phyloP scores from a whole-genome alignment of 2,329 filamentous ascomycete species.

The Neonectria magnoliae region DNA sequence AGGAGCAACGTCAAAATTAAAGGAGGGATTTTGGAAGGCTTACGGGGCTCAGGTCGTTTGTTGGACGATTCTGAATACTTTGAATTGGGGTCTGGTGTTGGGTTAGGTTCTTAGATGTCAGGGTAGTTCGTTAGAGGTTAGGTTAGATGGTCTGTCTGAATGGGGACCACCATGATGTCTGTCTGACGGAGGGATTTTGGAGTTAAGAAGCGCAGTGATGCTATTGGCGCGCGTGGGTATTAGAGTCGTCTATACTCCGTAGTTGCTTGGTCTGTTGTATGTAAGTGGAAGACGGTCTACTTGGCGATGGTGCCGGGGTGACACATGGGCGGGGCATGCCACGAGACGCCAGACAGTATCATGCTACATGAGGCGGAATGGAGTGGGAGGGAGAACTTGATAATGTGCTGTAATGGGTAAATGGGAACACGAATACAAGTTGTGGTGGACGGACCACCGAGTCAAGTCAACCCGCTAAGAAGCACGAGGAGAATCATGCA shows the following conservation, averaged over 20 bases:
- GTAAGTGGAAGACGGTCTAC: no score
- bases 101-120: background rate
- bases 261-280: background rate
- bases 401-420: background rate
- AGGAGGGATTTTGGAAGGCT: background rate
- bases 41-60: background rate
- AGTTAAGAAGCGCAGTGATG: background rate
- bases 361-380: background rate
- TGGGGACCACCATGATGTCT: background rate
- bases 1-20: background rate
- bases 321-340: no score
- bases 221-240: background rate
- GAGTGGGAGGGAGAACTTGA: background rate
- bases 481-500: background rate
- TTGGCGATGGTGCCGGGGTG: no score
- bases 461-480: background rate
- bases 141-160: background rate
- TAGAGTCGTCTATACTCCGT: background rate
- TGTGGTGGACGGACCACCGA: background rate
- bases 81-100: constrained; percentile 1
- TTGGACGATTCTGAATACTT: background rate
- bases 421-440: background rate
- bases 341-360: background rate
- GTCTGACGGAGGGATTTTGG: background rate
- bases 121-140: background rate